Conservation (phyloP, 345 rosid genomes). For the Eucalyptus cloeziana region DNA sequence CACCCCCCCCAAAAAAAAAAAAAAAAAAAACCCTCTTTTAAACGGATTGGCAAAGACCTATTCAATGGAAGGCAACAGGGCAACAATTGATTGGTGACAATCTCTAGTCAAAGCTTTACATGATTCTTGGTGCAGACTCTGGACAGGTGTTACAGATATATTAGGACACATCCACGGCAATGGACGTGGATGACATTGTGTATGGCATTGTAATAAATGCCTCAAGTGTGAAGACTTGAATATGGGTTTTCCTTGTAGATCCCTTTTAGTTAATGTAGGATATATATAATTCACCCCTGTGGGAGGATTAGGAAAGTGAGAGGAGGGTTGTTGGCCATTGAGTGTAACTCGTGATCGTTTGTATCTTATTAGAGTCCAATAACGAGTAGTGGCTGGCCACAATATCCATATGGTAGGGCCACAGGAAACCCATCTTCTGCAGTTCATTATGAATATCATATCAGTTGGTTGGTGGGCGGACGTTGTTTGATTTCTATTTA, state of each 20-base stretch:
- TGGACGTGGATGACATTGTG: background rate
- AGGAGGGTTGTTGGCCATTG: background rate
- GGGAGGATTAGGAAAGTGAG: background rate
- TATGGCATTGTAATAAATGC: background rate
- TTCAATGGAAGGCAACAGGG: background rate
- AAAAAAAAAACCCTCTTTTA: too few relatives aligned
- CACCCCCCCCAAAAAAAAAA: too few relatives aligned
- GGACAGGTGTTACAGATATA: background rate
- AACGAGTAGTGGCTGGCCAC: background rate
- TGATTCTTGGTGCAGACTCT: background rate
- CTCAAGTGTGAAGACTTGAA: background rate
- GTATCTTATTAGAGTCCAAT: background rate
- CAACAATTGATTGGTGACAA: background rate
- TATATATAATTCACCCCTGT: background rate
- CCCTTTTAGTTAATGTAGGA: background rate
- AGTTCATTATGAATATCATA: background rate
- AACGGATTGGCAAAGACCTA: background rate
- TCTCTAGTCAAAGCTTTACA: background rate
- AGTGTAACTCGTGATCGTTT: background rate
- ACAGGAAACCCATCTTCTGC: background rate
- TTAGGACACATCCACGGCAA: background rate
- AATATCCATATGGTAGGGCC: background rate
- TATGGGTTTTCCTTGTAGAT: background rate
- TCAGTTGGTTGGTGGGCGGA: background rate
- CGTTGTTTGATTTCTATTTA: background rate